Base-by-base conservation (phyloP, 1,284 basidiomycete genomes). In the Heterobasidion parviporum region DNA sequence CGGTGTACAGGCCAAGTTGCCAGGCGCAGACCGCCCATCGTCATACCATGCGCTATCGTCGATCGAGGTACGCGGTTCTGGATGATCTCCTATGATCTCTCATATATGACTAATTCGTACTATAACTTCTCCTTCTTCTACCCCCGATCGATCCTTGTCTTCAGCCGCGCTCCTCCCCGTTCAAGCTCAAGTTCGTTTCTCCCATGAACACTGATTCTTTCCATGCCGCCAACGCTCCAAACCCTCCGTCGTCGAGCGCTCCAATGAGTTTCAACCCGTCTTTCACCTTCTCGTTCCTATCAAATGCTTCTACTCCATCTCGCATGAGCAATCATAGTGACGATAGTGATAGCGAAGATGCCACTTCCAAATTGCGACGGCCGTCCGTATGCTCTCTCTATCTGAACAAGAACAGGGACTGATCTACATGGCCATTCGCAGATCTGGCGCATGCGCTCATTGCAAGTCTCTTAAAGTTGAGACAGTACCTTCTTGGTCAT, bases 391-490 rank as follows among this genome's bases (percentile, higher is more conserved):
- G 8, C n/a, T n/a, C 38, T n/a, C 12, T 41, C 50, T 32, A 51
- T 18, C 36, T 16, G 34, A 35, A 36, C 33, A 14, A n/a, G 18
- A 38, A 16, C 10, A 18, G 14, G n/a, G 20, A 18, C n/a, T n/a
- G 36, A 53, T 44, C 18, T 53, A 26, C 20, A 12, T 26, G 18
- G 18, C 15, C 20, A 8, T 41, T 14, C 33, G 15, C 47, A 69
- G 67, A 5, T 54, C 60, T 18, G 65, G 65, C 15, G 80, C 80
- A 15, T 83, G 80, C 64, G 74, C 75, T 18, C 77, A 81, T 60
- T 84, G 81, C 67, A 83, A 82, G 67, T 75, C 77, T 7, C 70
- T 82, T 52, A 83, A 83, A 68, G 81, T 80, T 55, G 50, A 68
- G 36, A 8, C 16, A 20, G 12, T 36, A 32, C 8, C 10, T 53